Evolutionary conservation across 169 alveolate genomes (phyloP).

Genomic region (Cryptosporidium tyzzeri): DNA sequence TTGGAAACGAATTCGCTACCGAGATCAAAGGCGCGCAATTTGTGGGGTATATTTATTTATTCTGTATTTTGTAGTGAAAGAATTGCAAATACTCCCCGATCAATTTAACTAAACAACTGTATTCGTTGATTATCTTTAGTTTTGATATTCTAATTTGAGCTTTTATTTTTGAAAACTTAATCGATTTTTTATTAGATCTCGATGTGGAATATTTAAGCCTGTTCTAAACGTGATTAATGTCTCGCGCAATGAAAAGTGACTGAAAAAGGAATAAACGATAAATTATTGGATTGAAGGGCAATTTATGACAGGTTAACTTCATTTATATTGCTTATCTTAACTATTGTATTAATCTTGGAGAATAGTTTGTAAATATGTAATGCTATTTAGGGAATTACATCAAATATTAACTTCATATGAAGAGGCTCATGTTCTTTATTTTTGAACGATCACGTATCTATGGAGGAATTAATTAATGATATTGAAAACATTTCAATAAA

Average conservation of each 20-base stretch:
- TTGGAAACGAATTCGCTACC: not conserved
- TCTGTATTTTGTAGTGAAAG: not conserved
- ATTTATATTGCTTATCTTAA: not conserved
- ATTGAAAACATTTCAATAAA: slow-evolving; percentile 46
- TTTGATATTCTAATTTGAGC: not conserved
- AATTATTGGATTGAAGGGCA: not conserved
- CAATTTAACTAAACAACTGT: not conserved
- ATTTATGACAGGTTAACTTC: not conserved
- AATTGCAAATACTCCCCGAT: too few species aligned
- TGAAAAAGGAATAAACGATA: not conserved
- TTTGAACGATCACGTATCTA: not conserved
- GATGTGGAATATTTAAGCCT: not conserved
- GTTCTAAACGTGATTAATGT: slow-evolving; percentile 7
- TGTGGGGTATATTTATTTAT: not conserved
- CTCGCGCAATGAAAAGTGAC: not conserved
- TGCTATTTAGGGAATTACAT: not conserved
- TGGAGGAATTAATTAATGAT: slow-evolving; percentile 22
- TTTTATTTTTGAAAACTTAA: not conserved
- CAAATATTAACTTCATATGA: not conserved
- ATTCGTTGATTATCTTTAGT: not conserved
- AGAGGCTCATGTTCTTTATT: not conserved
- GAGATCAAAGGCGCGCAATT: not conserved
- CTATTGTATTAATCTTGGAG: not conserved
- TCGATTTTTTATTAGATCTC: not conserved
- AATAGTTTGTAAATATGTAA: not conserved